Evolutionary conservation across 306 rosid genomes (phyloP).

Genomic region (Inga laurina): DNA sequence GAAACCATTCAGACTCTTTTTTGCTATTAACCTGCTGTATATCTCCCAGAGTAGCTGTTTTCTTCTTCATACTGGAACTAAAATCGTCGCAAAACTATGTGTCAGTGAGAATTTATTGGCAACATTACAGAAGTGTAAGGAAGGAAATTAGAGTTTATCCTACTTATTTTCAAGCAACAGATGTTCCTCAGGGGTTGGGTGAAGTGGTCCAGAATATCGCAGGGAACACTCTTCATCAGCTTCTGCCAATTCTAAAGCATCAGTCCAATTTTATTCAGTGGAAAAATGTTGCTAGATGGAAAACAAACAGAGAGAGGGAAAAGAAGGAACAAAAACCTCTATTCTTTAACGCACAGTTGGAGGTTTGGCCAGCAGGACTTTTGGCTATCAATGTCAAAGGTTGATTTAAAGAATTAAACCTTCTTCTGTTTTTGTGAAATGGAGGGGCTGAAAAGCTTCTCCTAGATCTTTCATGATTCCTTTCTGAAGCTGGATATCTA

Average conservation of each 20-base stretch:
- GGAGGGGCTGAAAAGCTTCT: slow-evolving; percentile 92
- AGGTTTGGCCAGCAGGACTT: slow-evolving; percentile 36
- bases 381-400: slow-evolving; percentile 36
- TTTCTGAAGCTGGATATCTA: slow-evolving; percentile 36
- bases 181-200: slow-evolving; percentile 38
- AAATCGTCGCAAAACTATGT: slow-evolving; percentile 23
- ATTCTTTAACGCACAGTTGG: slow-evolving; percentile 37
- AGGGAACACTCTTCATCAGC: slow-evolving; percentile 38
- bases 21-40: slow-evolving; percentile 33
- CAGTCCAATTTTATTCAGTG: slow-evolving; percentile 18
- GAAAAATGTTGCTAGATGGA: slow-evolving; percentile 25
- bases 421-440: slow-evolving; percentile 59
- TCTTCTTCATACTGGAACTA: slow-evolving; percentile 49
- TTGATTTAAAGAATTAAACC: slow-evolving; percentile 54
- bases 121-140: slow-evolving; percentile 32
- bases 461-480: slow-evolving; percentile 46
- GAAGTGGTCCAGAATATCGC: slow-evolving; percentile 32
- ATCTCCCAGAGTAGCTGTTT: slow-evolving; percentile 40
- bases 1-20: slow-evolving; percentile 37
- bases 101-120: slow-evolving; percentile 29
- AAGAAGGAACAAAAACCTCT: slow-evolving; percentile 47
- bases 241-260: slow-evolving; percentile 44
- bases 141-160: slow-evolving; percentile 27
- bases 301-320: slow-evolving; percentile 6
- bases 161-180: slow-evolving; percentile 49